These are phyloP conservation scores for Sphaceloma murrayae DNA, from an alignment of 2,329 filamentous ascomycete species.

Conservation along the genomic window DNA sequence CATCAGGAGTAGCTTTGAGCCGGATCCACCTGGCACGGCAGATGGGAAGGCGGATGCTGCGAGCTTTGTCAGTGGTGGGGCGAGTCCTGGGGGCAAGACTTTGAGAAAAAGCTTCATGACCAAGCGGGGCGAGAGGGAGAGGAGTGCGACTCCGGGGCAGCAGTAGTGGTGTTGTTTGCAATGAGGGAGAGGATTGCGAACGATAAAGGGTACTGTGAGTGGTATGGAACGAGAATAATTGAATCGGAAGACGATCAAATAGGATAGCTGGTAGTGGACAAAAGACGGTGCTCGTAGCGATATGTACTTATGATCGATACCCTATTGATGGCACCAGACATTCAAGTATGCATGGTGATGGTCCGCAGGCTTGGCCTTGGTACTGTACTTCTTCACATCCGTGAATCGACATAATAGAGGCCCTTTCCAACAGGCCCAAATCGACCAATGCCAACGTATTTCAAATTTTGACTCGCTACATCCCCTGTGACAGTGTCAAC, in stretches of 20 bases:
- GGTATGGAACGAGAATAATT: no score
- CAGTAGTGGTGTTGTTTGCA: slow-evolving; percentile 5
- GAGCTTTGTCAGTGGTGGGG: slow-evolving; percentile 5
- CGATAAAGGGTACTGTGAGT: no score
- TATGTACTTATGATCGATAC: slow-evolving; percentile 13
- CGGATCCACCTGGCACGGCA: slow-evolving; percentile 17
- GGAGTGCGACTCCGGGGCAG: slow-evolving; percentile 18
- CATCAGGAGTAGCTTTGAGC: slow-evolving; percentile 62
- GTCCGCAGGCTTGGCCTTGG: not conserved
- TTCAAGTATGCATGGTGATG: no score
- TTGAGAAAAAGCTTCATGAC: slow-evolving; percentile 19
- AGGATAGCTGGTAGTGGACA: not conserved
- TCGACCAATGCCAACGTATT: no score
- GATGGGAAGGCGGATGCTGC: slow-evolving; percentile 3
- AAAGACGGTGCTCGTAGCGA: not conserved
- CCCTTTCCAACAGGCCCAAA: no score
- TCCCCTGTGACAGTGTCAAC: no score
- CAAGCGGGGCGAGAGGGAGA: slow-evolving; percentile 15
- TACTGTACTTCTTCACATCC: not conserved
- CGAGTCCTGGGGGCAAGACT: slow-evolving; percentile 6
- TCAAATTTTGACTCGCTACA: no score
- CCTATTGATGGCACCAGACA: slow-evolving; percentile 11
- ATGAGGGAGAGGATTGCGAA: no score
- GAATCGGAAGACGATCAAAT: no score
- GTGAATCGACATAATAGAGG: no score